Evolutionary conservation across 176 grass and related monocot species (phyloP), one percentile per base, ranked within the genome.

Genomic region (Tuctoria greenei): DNA sequence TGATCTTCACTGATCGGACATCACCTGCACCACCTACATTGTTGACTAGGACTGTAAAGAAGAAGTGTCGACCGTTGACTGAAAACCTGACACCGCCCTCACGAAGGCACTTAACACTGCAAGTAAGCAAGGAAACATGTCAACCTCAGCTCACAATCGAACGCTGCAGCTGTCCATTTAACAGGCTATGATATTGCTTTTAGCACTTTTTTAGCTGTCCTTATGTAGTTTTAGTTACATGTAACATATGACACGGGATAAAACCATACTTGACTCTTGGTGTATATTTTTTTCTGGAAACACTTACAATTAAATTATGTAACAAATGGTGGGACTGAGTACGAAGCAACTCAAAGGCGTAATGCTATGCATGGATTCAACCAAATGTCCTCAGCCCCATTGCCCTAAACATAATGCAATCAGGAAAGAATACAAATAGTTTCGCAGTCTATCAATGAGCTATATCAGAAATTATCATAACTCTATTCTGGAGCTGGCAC

Each of bases 11-110:
- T 43, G 87, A 87, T n/a, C 46, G 84, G 36, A 99, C 64, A 79
- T 99, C 92, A 0, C 95, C 95, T 0, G 89, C 91, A 0, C 95
- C 95, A 10, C 91, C 95, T 26, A 99, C 95, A 6, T 99, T 99
- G 85, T 92, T 95, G 58, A 99, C 86, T 51, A 99, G 84, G 21
- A 99, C 89, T 0, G 84, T 86, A 37, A 88, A 69, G 82, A 99
- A 95, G 87, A 92, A 92, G 34, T 77, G 77, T 23, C 81, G 83
- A 15, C 95, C 91, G 0, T 87, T 79, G 20, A 99, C 71, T 1
- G 91, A 52, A 38, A 95, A 99, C 13, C 92, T 82, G 49, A 95
- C 84, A 3, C 95, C 92, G 0, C 85, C 95, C 41, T 99, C 89
- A 39, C 92, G 86, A 39, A 95, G 52, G 51, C 95, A 99, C 87